Evolutionary conservation across 2,329 filamentous ascomycete species (phyloP), one percentile per base, ranked within the genome.

Genomic region (Aspergillus terreus): DNA sequence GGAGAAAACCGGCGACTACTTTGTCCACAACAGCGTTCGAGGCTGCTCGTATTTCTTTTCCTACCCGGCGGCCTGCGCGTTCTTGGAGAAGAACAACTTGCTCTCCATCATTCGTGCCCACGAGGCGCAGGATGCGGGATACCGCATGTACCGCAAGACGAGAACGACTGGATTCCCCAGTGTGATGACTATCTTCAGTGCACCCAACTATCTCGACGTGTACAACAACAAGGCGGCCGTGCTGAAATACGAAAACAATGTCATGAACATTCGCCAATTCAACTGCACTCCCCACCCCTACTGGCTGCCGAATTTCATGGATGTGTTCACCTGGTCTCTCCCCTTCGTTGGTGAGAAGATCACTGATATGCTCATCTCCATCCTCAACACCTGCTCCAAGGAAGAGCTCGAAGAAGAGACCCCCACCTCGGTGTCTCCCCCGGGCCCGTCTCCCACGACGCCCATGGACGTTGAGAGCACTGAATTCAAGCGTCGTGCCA

Each of bases 161-260:
- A 84, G 92, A 58, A 97, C 94, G 1, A 99, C 94, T 17, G 94
- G 94, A 2, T 99, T 99, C 77, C 94, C 94, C 19, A 96, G 92
- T 76, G 94, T 99, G 58, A 99, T 99, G 94, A 99, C 94, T 62
- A 99, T 99, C 66, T 99, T 99, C 81, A 97, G 92, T 42, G 94
- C 94, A 1, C 94, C 94, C 35, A 99, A 99, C 75, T 99, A 99
- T 70, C 84, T 99, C 58, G 94, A 99, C 67, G 92, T 99, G 35
- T 99, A 99, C 77, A 99, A 99, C 84, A 99, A 99, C 82, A 99
- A 99, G 79, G 94, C 94, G 2, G 94, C 94, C 0, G 94, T 99
- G 38, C 79, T 99, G 65, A 99, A 99, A 77, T 99, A 99, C 71
- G 94, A 99, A 77, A 99, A 99, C 76, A 99, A 99, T 68, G 94